These are phyloP conservation scores for Thalassiosira oceanica DNA, from an alignment of 352 stramenopile genomes.

Conservation along the genomic window DNA sequence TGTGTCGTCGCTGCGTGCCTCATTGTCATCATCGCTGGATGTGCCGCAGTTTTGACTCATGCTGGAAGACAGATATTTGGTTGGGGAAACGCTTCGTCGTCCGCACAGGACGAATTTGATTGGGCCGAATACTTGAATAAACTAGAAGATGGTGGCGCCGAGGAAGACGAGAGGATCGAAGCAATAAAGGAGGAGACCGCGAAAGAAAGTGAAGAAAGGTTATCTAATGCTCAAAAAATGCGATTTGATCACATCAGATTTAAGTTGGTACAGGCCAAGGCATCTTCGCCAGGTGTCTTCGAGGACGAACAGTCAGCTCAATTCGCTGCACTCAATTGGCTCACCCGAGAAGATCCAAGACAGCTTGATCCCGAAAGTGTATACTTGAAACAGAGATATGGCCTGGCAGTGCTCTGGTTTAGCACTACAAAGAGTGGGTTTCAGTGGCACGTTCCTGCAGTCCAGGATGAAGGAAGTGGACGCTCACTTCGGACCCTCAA, in stretches of 20 bases:
- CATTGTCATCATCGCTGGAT: constrained; percentile 3
- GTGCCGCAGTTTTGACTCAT: constrained; percentile 1
- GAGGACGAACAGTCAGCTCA: constrained; percentile 32
- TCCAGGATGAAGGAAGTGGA: background rate
- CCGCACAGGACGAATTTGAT: background rate
- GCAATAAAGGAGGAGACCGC: background rate
- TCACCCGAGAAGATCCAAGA: constrained; percentile 25
- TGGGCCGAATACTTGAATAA: background rate
- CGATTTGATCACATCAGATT: constrained; percentile 29
- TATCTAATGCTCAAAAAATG: constrained; percentile 4
- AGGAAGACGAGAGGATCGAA: background rate
- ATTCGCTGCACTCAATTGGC: constrained; percentile 36
- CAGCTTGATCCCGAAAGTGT: constrained; percentile 27
- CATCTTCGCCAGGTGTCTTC: constrained; percentile 9
- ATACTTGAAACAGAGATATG: constrained; percentile 42
- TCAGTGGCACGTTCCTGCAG: constrained; percentile 26
- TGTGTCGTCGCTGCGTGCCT: constrained; percentile 1
- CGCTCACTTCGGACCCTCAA: background rate
- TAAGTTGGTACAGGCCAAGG: constrained; percentile 3
- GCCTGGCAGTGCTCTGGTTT: constrained; percentile 43
- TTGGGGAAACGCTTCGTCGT: background rate
- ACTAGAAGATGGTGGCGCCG: background rate
- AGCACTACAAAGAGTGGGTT: constrained; percentile 37
- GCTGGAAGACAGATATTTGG: background rate
- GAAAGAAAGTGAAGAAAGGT: background rate